phyloP scores from a whole-genome alignment of 1,284 basidiomycete species.

The Omphalotus olearius region DNA sequence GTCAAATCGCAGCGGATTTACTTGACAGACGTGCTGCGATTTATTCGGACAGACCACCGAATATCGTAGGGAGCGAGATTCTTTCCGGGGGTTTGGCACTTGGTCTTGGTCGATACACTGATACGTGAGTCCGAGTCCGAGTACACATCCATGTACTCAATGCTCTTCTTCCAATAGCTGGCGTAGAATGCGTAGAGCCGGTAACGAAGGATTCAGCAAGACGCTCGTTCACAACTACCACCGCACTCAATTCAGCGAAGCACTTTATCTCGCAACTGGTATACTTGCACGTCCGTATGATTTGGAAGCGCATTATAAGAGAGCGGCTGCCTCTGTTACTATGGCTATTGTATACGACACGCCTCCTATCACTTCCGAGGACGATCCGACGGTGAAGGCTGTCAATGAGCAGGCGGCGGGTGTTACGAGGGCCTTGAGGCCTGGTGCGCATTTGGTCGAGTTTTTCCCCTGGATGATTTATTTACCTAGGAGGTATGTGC shows the following conservation, averaged over 20 bases:
- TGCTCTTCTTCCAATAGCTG: not conserved
- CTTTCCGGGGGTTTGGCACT: slow-evolving; percentile 1
- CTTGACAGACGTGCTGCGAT: slow-evolving; percentile 8
- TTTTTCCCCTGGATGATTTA: slow-evolving; percentile 1
- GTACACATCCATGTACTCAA: not conserved
- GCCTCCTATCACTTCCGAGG: not conserved
- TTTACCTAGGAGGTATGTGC: no score
- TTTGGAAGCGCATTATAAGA: not conserved
- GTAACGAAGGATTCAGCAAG: slow-evolving; percentile 1
- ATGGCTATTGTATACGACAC: slow-evolving; percentile 6
- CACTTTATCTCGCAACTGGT: not conserved
- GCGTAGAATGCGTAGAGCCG: not conserved
- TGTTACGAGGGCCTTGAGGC: not conserved
- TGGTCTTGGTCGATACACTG: not conserved
- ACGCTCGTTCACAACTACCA: not conserved
- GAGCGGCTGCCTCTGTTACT: not conserved
- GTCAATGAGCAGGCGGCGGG: slow-evolving; percentile 1
- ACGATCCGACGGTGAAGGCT: slow-evolving; percentile 1
- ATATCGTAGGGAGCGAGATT: slow-evolving; percentile 3
- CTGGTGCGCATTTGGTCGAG: slow-evolving; percentile 8
- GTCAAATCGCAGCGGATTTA: slow-evolving; percentile 3
- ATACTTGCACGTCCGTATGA: not conserved
- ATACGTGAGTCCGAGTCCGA: not conserved
- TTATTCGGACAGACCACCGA: slow-evolving; percentile 3
- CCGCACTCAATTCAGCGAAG: not conserved